Evolutionary conservation across 2,329 filamentous ascomycete genomes (phyloP).

Genomic region (Aspergillus jensenii): DNA sequence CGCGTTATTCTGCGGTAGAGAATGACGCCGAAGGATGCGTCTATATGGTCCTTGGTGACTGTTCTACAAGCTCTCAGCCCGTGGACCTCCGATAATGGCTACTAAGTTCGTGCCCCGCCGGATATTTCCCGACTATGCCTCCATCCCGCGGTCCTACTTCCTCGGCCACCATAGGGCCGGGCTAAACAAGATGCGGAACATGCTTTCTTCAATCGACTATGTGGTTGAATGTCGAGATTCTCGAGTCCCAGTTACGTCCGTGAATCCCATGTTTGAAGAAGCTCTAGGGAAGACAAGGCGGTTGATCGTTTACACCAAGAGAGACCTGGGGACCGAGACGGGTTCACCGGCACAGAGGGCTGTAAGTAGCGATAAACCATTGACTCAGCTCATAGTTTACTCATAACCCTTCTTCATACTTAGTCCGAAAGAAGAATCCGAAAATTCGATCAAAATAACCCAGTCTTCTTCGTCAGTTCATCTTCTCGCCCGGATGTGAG

Average conservation of each 20-base stretch:
- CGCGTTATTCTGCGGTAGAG: slow-evolving; percentile 2
- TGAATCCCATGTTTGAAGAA: slow-evolving; percentile 86
- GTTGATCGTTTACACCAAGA: slow-evolving; percentile 87
- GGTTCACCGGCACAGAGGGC: slow-evolving; percentile 38
- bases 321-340: slow-evolving; percentile 64
- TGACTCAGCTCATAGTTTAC: not conserved
- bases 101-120: slow-evolving; percentile 69
- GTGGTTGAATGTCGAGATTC: slow-evolving; percentile 95
- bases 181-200: slow-evolving; percentile 75
- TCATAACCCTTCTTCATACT: not conserved
- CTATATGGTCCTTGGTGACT: not conserved
- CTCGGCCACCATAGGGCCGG: slow-evolving; percentile 88
- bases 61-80: not conserved
- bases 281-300: slow-evolving; percentile 70
- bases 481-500: slow-evolving; percentile 30
- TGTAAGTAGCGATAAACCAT: slow-evolving; percentile 30
- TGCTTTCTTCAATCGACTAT: slow-evolving; percentile 78
- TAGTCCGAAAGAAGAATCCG: slow-evolving; percentile 35
- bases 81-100: slow-evolving; percentile 18
- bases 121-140: slow-evolving; percentile 69
- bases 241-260: slow-evolving; percentile 81
- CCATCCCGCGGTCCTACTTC: slow-evolving; percentile 86
- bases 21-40: slow-evolving; percentile 1
- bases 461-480: slow-evolving; percentile 38
- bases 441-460: slow-evolving; percentile 32